Base-by-base conservation (phyloP, 2,329 filamentous ascomycete genomes). In the Colletotrichum higginsianum region DNA sequence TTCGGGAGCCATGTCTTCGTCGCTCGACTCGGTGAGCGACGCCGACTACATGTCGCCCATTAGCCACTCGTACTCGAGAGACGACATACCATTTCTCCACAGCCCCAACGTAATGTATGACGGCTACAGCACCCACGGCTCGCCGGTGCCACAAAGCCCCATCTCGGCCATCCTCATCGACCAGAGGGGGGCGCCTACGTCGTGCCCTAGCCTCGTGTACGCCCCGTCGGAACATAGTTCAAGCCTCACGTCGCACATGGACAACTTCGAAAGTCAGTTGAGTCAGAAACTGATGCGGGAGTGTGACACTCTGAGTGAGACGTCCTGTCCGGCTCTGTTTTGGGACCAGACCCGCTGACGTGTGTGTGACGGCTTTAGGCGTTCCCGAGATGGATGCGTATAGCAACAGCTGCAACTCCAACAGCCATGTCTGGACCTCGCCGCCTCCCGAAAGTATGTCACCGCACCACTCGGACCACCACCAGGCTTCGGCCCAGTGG, bases 21-120 rank as follows among this genome's bases (percentile, higher is more conserved):
- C 88, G 0, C 83, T 89, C 67, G 89, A 91, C 74, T 87, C 89
- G 2, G 84, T 91, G 66, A 90, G 88, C 77, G 89, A 91, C 35
- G 86, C 88, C 70, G 89, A 91, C 76, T 91, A 91, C 76, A 80
- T 90, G 76, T 91, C 90, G 4, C 89, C 90, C 11, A 84, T 91
- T 74, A 86, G 85, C 78, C 89, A 90, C 73, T 81, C 80, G 73
- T 90, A 83, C 86, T 86, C 73, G 80, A 88, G 85, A 73, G 86
- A 88, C 46, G 86, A 89, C 49, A 78, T 86, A 13, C 81, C 83
- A 4, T 88, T 84, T 74, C 80, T 88, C 66, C 84, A 86, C 75
- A 89, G 86, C 77, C 86, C 87, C 11, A 82, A 82, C 11, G 82
- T 85, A 50, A 84, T 90, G 75, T 91, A 91, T 77, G 89, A 90